phyloP scores from a whole-genome alignment of 2,329 filamentous ascomycete species.

The Fusarium sp. region DNA sequence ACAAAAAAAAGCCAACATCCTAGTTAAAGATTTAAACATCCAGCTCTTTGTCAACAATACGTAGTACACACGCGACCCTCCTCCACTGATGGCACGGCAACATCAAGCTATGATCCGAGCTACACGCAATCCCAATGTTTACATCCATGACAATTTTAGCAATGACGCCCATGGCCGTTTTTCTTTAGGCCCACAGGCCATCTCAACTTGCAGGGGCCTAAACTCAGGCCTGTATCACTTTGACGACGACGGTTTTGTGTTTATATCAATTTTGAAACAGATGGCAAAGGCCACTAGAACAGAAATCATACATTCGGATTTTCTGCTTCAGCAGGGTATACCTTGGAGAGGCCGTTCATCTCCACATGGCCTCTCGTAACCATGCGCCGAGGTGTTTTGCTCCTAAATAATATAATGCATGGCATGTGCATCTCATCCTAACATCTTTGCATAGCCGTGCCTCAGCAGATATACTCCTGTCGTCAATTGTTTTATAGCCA shows the following conservation, averaged over 20 bases:
- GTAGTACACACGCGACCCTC: conserved; percentile 5
- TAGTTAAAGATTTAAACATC: background rate
- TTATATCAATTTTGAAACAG: background rate
- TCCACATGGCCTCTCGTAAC: background rate
- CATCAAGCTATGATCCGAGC: background rate
- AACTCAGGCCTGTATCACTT: background rate
- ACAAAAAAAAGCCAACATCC: conserved; percentile 6
- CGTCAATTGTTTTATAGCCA: conserved; percentile 20
- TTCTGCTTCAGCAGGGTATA: background rate
- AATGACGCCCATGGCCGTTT: conserved; percentile 16
- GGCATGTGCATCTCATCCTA: background rate
- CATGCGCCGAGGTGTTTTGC: background rate
- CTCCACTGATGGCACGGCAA: conserved; percentile 26
- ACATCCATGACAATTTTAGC: background rate
- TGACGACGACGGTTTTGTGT: background rate
- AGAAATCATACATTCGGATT: background rate
- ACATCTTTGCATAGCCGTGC: background rate
- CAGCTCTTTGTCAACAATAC: conserved; percentile 6
- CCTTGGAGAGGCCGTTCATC: too few species aligned
- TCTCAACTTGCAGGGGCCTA: background rate
- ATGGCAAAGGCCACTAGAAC: too few species aligned
- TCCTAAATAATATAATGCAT: background rate
- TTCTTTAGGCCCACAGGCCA: conserved; percentile 1
- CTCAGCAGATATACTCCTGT: conserved; percentile 1
- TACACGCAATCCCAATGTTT: conserved; percentile 25